These are phyloP conservation scores for Agrocybe pediades DNA, from an alignment of 768 basidiomycete genomes.

Conservation along the genomic window DNA sequence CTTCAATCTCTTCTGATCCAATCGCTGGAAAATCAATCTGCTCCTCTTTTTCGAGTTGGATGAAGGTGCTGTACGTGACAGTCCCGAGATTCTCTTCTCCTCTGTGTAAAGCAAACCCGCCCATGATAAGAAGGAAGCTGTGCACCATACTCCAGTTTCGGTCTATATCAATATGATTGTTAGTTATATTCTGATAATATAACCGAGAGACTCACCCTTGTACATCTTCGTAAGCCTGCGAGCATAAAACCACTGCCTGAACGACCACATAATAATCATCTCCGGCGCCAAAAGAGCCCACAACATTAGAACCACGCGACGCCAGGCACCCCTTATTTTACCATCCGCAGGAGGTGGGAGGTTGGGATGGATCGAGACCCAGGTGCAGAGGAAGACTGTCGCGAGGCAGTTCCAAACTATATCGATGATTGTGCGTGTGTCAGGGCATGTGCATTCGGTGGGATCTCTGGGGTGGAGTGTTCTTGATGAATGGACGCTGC, in stretches of 20 bases:
- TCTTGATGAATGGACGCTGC: too few species aligned
- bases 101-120: conserved; percentile 1
- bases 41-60: not conserved
- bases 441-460: not conserved
- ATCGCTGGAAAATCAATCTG: conserved; percentile 11
- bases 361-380: conserved; percentile 15
- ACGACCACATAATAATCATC: conserved; percentile 6
- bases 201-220: not conserved
- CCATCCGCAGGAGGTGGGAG: not conserved
- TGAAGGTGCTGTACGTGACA: conserved; percentile 1
- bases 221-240: not conserved
- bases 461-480: too few species aligned
- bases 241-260: conserved; percentile 12
- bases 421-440: conserved; percentile 4
- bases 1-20: conserved; percentile 14
- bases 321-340: too few species aligned
- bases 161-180: too few species aligned
- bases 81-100: not conserved
- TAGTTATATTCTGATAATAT: too few species aligned
- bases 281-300: conserved; percentile 12
- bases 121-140: conserved; percentile 6
- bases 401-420: conserved; percentile 14
- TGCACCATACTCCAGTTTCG: conserved; percentile 10
- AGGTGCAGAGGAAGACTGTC: conserved; percentile 15
- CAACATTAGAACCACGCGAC: conserved; percentile 1